Conservation (phyloP, 768 basidiomycete genomes). For the Kwoniella botswanensis region DNA sequence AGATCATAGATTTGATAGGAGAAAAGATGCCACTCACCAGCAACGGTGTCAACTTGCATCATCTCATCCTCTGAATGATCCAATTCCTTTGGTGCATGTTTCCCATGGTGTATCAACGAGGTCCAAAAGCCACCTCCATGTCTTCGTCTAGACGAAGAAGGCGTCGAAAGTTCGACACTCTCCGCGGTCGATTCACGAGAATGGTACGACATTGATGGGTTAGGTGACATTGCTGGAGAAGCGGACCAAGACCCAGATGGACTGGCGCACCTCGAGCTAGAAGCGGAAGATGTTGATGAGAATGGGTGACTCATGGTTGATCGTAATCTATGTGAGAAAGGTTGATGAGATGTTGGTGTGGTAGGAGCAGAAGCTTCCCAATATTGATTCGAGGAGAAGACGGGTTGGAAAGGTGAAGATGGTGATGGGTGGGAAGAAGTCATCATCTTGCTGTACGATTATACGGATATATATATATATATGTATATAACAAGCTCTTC, state of each 20-base stretch:
- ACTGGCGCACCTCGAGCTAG: slow-evolving; percentile 18
- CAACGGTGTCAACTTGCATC: slow-evolving; percentile 31
- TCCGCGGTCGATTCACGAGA: slow-evolving; percentile 18
- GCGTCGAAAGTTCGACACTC: slow-evolving; percentile 8
- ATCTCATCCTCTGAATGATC: slow-evolving; percentile 29
- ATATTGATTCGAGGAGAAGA: not conserved
- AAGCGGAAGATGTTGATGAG: slow-evolving; percentile 13
- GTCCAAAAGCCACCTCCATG: slow-evolving; percentile 33
- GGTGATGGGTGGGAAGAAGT: not conserved
- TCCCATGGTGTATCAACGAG: slow-evolving; percentile 22
- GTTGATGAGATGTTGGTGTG: not conserved
- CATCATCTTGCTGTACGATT: not conserved
- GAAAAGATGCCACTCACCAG: slow-evolving; percentile 18
- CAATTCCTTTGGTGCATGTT: slow-evolving; percentile 19
- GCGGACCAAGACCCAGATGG: slow-evolving; percentile 7
- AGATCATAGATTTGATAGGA: not conserved
- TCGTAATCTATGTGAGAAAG: not conserved
- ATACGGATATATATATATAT: not conserved
- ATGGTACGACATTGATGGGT: slow-evolving; percentile 12
- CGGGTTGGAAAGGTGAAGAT: slow-evolving; percentile 9
- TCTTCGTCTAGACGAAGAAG: slow-evolving; percentile 23
- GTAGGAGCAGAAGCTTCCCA: not conserved
- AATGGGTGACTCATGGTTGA: slow-evolving; percentile 21
- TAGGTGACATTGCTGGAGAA: slow-evolving; percentile 17
- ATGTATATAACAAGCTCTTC: not conserved